Conservation (phyloP, 345 rosid species). For the Tarenaya hassleriana region DNA sequence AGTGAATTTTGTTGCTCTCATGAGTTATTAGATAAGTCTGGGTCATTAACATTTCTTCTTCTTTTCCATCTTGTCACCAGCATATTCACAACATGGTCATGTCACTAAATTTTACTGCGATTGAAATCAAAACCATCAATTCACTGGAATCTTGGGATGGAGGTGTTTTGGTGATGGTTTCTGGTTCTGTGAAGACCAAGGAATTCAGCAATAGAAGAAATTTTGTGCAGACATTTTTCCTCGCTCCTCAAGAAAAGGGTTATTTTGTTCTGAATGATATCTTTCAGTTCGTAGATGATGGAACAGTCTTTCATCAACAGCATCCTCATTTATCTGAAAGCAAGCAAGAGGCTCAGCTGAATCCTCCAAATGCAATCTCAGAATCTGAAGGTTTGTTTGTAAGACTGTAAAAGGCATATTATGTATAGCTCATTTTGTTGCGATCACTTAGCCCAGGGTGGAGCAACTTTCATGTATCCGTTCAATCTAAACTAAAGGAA, state of each 20-base stretch:
- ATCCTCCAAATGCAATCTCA: conserved; percentile 41
- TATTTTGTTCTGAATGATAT: conserved; percentile 85
- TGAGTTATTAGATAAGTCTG: no score
- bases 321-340: conserved; percentile 44
- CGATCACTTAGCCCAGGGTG: background rate
- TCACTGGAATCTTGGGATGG: conserved; percentile 76
- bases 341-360: conserved; percentile 38
- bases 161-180: conserved; percentile 77
- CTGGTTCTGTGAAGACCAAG: conserved; percentile 74
- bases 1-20: background rate
- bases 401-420: background rate
- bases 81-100: conserved; percentile 62
- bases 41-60: no score
- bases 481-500: background rate
- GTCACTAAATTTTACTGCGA: conserved; percentile 61
- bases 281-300: conserved; percentile 69
- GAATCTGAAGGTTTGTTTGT: conserved; percentile 61
- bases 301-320: conserved; percentile 40
- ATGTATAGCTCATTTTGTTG: conserved; percentile 2
- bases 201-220: conserved; percentile 54
- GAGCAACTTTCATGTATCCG: background rate
- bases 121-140: conserved; percentile 95
- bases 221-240: conserved; percentile 82
- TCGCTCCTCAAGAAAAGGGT: conserved; percentile 96
- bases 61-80: conserved; percentile 46